Base-by-base conservation (phyloP, 2,329 filamentous ascomycete genomes). In the Phialophora tarda region DNA sequence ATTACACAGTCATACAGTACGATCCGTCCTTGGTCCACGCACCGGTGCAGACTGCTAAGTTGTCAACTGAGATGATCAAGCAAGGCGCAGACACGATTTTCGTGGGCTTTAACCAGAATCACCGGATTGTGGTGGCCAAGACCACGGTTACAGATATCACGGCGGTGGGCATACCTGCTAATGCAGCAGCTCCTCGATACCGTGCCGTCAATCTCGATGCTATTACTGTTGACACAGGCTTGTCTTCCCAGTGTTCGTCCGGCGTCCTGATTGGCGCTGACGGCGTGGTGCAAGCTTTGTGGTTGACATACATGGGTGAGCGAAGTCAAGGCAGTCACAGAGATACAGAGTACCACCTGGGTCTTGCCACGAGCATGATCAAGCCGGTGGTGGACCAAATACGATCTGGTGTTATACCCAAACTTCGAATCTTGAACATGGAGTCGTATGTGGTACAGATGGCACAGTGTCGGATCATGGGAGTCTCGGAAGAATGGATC, bases 101-200 rank as follows among this genome's bases (percentile, higher is more conserved):
- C 79, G 91, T 99, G 69, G 96, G 95, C n/a, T 96, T 97, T 82
- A 99, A 99, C 76, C 89, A 96, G 71, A 98, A 97, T 71, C 90
- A 94, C 68, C 88, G 94, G 41, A 92, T 97, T 48, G 94, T 98
- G 3, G 92, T 97, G 72, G 91, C 93, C 4, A 93, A 96, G 73
- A 98, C 95, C 0, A 92, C 91, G 0, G 93, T 99, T 14, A 99
- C 96, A 0, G 95, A 99, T 77, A 96, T 99, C 74, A 98, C 94
- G 11, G 95, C 95, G 1, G 95, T 98, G 2, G 92, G 93, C 0
- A 98, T 99, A 68, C 96, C 95, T 0, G 93, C 95, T 28, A 98
- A 96, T 78, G 90, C 91, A 0, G 88, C 92, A 1, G 94, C 95
- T 6, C 95, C 95, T 4, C 86, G 95, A 68, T 99, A 99, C 77